Percentiles rank a stretch among this genome's conserved stretches.
phyloP scores from a whole-genome alignment of 2,329 filamentous ascomycete species.

The Rutstroemia sp. region DNA sequence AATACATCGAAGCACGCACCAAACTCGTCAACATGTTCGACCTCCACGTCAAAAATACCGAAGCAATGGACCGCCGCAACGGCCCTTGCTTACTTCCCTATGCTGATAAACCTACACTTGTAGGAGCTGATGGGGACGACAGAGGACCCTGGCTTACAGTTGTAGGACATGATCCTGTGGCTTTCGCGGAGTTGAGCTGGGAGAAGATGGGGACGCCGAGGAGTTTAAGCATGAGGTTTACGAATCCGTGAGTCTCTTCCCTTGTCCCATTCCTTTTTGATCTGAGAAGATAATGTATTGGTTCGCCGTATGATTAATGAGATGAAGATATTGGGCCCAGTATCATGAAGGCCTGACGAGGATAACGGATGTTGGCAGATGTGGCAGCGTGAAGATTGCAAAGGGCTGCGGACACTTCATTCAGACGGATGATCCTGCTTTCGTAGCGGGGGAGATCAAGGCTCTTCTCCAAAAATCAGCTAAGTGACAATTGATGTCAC shows the following conservation, averaged over 20 bases:
- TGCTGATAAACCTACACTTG: slow-evolving; percentile 24
- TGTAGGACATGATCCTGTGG: slow-evolving; percentile 28
- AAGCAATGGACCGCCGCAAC: slow-evolving; percentile 25
- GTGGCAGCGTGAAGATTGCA: slow-evolving; percentile 26
- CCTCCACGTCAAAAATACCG: slow-evolving; percentile 24
- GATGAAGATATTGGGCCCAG: slow-evolving; percentile 27
- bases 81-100: slow-evolving; percentile 24
- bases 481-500: slow-evolving; percentile 7
- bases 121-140: slow-evolving; percentile 16
- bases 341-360: slow-evolving; percentile 28
- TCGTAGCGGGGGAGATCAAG: slow-evolving; percentile 28
- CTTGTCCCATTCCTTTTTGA: background rate
- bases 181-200: slow-evolving; percentile 27
- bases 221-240: slow-evolving; percentile 27
- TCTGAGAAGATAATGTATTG: background rate
- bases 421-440: slow-evolving; percentile 27
- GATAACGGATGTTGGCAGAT: slow-evolving; percentile 25
- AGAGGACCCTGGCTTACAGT: slow-evolving; percentile 27
- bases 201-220: slow-evolving; percentile 28
- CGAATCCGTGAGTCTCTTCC: slow-evolving; percentile 25
- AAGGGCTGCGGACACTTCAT: slow-evolving; percentile 30
- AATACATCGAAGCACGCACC: slow-evolving; percentile 25
- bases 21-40: slow-evolving; percentile 26
- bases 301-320: background rate
- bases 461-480: slow-evolving; percentile 29